Percentiles rank a stretch among this genome's conserved stretches.
Conservation (phyloP, 345 rosid species). For the Carallia pectinifolia region DNA sequence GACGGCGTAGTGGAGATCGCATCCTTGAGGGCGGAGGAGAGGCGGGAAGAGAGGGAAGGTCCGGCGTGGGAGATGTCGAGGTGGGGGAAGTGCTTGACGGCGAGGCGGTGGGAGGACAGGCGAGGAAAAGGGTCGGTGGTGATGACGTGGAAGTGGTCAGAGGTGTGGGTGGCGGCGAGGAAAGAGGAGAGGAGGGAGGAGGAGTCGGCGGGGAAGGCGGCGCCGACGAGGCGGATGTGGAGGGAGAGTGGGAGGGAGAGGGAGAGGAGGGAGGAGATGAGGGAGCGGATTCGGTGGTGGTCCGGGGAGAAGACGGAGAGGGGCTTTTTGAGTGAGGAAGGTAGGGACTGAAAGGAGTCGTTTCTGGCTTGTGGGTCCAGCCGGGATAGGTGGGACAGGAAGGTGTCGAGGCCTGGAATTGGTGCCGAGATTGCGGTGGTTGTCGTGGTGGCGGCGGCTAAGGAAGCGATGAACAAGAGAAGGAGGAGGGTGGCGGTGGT, state of each 20-base stretch:
- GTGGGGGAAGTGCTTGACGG: conserved; percentile 30
- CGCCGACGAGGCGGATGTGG: conserved; percentile 30
- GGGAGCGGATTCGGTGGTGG: conserved; percentile 9
- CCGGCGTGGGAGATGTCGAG: conserved; percentile 25
- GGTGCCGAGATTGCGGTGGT: conserved; percentile 9
- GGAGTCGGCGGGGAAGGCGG: conserved; percentile 27
- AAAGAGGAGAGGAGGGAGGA: conserved; percentile 23
- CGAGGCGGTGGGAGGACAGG: conserved; percentile 20
- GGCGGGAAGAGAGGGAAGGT: conserved; percentile 27
- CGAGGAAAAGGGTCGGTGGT: conserved; percentile 18
- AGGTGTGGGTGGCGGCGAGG: conserved; percentile 19
- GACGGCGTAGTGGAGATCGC: conserved; percentile 42
- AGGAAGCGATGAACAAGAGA: background rate
- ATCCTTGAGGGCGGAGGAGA: conserved; percentile 44
- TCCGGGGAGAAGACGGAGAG: conserved; percentile 15
- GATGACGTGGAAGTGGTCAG: conserved; percentile 34
- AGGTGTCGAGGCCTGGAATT: conserved; percentile 32
- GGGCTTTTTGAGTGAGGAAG: conserved; percentile 24
- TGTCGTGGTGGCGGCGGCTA: background rate
- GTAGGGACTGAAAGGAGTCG: conserved; percentile 36
- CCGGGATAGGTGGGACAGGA: conserved; percentile 26
- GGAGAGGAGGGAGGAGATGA: conserved; percentile 28
- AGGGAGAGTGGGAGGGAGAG: conserved; percentile 24
- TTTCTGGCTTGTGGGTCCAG: conserved; percentile 64
- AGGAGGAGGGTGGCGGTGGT: conserved; percentile 1